Percentiles rank a stretch among this genome's conserved stretches.
phyloP scores from a whole-genome alignment of 345 rosid species.

The Ricinus communis region DNA sequence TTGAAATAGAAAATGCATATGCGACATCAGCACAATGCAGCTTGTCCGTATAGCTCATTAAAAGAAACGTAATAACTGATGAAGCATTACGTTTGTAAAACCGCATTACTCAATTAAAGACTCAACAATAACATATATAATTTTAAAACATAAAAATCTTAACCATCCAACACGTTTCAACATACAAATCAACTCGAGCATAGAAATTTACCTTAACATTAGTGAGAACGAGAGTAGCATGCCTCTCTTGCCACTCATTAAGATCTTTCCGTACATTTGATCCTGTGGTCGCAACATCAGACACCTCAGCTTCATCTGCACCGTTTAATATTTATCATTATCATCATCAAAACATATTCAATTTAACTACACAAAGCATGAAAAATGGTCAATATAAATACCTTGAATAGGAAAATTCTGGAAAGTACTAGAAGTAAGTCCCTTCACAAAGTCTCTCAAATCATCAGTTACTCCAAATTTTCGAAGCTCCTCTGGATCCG shows the following conservation, averaged over 20 bases:
- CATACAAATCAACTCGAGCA: background rate
- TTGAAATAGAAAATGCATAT: no score
- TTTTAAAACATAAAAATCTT: no score
- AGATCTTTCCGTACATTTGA: slow-evolving; percentile 91
- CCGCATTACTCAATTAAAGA: no score
- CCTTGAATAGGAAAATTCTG: slow-evolving; percentile 79
- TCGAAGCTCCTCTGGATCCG: slow-evolving; percentile 52
- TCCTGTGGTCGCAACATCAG: slow-evolving; percentile 38
- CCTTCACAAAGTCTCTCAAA: slow-evolving; percentile 77
- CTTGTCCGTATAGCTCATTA: no score
- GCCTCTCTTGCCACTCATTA: slow-evolving; percentile 92
- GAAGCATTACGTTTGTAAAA: no score
- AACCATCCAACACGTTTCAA: no score
- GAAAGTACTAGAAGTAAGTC: slow-evolving; percentile 74
- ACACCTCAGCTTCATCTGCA: slow-evolving; percentile 48
- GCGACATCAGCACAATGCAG: no score
- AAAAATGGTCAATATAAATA: no score
- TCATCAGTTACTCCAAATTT: slow-evolving; percentile 83
- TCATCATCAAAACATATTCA: background rate
- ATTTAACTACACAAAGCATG: no score
- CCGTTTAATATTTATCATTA: slow-evolving; percentile 13
- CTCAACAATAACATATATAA: no score
- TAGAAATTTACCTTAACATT: slow-evolving; percentile 65
- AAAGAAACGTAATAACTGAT: no score
- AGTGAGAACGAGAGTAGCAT: slow-evolving; percentile 86